Evolutionary conservation across 495 filamentous ascomycete genomes (phyloP).

Genomic region (Chaetomium tenue): DNA sequence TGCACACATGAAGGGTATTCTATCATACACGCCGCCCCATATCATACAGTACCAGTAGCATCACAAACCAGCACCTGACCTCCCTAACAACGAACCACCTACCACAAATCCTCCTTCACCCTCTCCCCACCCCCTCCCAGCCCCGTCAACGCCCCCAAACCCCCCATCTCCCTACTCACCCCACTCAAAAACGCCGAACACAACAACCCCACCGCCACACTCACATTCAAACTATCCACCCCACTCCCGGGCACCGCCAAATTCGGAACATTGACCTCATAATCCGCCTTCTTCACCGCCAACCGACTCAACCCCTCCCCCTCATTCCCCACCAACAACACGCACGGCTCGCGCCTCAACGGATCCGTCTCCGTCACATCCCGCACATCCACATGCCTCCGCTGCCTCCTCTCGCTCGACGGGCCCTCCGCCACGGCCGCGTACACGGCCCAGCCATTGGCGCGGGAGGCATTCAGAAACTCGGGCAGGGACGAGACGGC

Average conservation of each 20-base stretch:
- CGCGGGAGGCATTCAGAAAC: conserved; percentile 66
- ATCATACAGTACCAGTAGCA: background rate
- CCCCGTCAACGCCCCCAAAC: background rate
- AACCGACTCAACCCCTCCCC: conserved; percentile 66
- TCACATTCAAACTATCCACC: conserved; percentile 84
- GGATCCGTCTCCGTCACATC: conserved; percentile 48
- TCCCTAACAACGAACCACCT: background rate
- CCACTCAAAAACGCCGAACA: conserved; percentile 56
- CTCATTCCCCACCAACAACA: conserved; percentile 82
- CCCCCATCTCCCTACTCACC: conserved; percentile 24
- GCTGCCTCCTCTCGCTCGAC: conserved; percentile 22
- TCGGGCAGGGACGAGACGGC: conserved; percentile 59
- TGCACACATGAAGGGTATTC: too few species aligned
- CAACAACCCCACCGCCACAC: conserved; percentile 76
- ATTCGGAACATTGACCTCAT: conserved; percentile 53
- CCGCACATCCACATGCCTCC: conserved; percentile 33
- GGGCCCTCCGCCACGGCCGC: conserved; percentile 61
- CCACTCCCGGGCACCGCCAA: conserved; percentile 32
- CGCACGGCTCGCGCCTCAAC: conserved; percentile 59
- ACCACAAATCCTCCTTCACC: conserved; percentile 27
- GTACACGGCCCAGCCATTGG: conserved; percentile 78
- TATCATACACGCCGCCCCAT: too few species aligned
- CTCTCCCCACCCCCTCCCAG: conserved; percentile 24
- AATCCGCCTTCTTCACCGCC: conserved; percentile 63
- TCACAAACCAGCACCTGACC: conserved; percentile 1